Base-by-base conservation (phyloP, 441 rosid species). In the Bocquillonia castaneifolia region DNA sequence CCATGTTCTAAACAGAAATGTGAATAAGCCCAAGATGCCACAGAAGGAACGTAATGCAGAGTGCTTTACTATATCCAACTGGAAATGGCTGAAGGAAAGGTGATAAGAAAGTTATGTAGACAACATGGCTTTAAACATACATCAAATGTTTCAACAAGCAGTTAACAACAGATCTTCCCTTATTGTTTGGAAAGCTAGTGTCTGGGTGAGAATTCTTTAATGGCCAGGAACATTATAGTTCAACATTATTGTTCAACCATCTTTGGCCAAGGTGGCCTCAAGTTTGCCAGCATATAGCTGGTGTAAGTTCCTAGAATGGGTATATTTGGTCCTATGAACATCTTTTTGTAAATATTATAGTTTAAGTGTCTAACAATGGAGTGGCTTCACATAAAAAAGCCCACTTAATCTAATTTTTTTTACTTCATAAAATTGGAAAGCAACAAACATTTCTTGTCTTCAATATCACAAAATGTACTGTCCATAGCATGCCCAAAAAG, bases 321-420 rank as follows among this genome's bases (percentile, higher is more conserved):
- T 53, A 59, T 66, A 36, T 53, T 20, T 53, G 5, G 69, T 17
- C 60, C 51, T 7, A 26, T 3, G 45, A n/a, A 36, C 52, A 34
- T 34, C 28, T 39, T 52, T 59, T 72, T 72, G 26, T 65, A 3
- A 31, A 32, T 64, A 45, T 50, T 48, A 20, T 64, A 64, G 50
- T 48, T 9, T 6, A 45, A 10, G 50, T 4, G 5, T 15, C n/a
- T 45, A 0, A 4, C 15, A 45, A 2, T 10, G 1, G 3, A 10
- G 1, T 18, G 20, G 4, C n/a, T 23, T 13, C 39, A 4, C 31
- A 37, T 37, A 31, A 40, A 23, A 40, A 32, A 60, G 12, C 50
- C 14, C 40, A 6, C 18, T 39, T 20, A 23, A 39, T 60, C 5
- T 5, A 10, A n/a, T 23, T 23, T 12, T 40, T 12, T 22, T 14